Evolutionary conservation across 345 rosid genomes (phyloP), one percentile per base, ranked within the genome.

Genomic region (Hirschfeldia incana): DNA sequence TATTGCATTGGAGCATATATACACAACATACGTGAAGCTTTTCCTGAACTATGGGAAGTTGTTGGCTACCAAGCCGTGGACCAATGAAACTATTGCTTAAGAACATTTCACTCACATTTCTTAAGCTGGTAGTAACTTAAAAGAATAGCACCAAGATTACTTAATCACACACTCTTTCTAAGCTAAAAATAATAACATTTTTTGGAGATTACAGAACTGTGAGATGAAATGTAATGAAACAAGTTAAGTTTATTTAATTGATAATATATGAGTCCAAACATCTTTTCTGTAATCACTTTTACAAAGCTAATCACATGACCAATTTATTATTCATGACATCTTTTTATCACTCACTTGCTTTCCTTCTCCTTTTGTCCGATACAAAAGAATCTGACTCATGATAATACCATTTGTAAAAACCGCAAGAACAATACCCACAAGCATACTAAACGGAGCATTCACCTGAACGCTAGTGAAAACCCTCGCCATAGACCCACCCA

Each of bases 391-490:
- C 86, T 89, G 97, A 83, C 86, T 85, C 85, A 88, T 82, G 78
- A 89, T 84, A 5, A 85, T 87, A 29, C 88, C 92, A 57, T 91
- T 88, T 26, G 83, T 87, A 67, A 80, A 28, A 70, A 86, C 57
- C 6, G 91, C 89, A 66, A 89, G 79, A 53, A 76, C 71, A 6
- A 92, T 69, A 58, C 97, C 90, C 86, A 85, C 0, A 69, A 88
- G 42, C 83, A 92, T 94, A 58, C 86, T 91, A 49, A 78, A 26
- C n/a, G 97, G 97, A 4, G 92, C 97, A 75, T 89, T 90, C 77
- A 84, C 97, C 73, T 91, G 97, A 81, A 90, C 17, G 83, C 89
- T 86, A 21, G 98, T 94, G 81, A 94, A 94, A 61, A 94, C 89
- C 78, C 97, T 87, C 15, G 89, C 97, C 83, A 91, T 76, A n/a